Conservation (phyloP, 495 filamentous ascomycete species). For the Apodospora peruviana region DNA sequence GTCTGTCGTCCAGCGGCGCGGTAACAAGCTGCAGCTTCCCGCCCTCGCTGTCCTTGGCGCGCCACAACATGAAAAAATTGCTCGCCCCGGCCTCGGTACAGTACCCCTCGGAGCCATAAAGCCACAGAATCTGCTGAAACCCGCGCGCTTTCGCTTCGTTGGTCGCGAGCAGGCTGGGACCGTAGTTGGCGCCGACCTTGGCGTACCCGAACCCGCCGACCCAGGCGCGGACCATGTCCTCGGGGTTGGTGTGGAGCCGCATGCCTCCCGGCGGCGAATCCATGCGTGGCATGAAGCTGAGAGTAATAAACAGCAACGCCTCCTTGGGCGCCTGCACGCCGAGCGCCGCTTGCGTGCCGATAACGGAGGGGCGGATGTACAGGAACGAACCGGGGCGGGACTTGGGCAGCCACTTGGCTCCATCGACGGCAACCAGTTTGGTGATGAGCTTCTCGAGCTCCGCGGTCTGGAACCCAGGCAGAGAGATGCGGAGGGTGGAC, state of each 20-base stretch:
- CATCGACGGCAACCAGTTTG: constrained; percentile 64
- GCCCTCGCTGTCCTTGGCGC: constrained; percentile 53
- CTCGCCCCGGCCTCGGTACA: constrained; percentile 89
- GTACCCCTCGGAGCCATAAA: constrained; percentile 66
- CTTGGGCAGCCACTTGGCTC: constrained; percentile 73
- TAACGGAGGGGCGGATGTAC: constrained; percentile 77
- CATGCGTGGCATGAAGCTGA: constrained; percentile 63
- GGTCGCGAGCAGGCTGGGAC: constrained; percentile 71
- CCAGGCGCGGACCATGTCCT: constrained; percentile 83
- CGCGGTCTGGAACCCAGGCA: constrained; percentile 66
- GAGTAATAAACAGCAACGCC: constrained; percentile 78
- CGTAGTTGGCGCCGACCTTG: constrained; percentile 91
- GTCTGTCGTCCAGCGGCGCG: constrained; percentile 69
- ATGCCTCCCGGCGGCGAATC: constrained; percentile 55
- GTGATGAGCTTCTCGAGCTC: constrained; percentile 72
- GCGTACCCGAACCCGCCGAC: constrained; percentile 87
- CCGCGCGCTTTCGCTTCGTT: constrained; percentile 63
- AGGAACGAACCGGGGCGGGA: constrained; percentile 61
- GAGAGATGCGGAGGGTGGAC: constrained; percentile 66
- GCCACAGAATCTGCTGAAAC: constrained; percentile 88
- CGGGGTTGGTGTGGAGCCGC: constrained; percentile 68
- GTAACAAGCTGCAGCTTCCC: constrained; percentile 72
- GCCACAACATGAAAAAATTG: constrained; percentile 89
- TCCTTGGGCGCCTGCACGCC: constrained; percentile 78
- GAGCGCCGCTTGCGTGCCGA: constrained; percentile 70